Evolutionary conservation across 2,329 filamentous ascomycete genomes (phyloP), one percentile per base, ranked within the genome.

Genomic region (Fusarium dimerum): DNA sequence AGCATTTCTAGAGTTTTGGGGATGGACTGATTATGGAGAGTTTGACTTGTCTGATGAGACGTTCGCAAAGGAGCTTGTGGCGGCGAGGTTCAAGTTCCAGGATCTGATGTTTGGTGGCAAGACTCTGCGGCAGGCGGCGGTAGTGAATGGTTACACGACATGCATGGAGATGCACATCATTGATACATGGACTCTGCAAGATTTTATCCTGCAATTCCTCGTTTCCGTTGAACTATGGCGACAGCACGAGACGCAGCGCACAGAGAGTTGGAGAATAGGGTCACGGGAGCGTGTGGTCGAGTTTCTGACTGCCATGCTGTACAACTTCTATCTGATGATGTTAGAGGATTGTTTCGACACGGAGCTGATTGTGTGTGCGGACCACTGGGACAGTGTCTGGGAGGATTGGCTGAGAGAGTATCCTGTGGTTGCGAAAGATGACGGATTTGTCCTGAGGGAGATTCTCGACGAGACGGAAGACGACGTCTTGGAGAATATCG

Each of bases 341-440:
- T 34, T 36, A 15, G 53, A 63, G 2, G 36, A 43, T 1, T 64
- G 65, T 41, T 55, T 65, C 16, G 36, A 39, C 3, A 45, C 43
- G 26, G 47, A 52, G 2, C 44, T 48, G 9, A 30, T 55, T 1
- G 20, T 43, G 6, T 9, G 40, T 10, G 52, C 55, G 6, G 34
- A 55, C 6, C 29, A 43, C 7, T 66, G 62, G 60, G 59, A 68
- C 20, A 40, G 47, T 11, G 41, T 63, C 7, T 72, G 69, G 69
- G 59, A 67, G 12, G 36, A 51, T n/a, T 72, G 68, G 70, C 16
- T 68, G 40, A 50, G 57, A 2, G 51, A 56, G 46, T 68, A 64
- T 39, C 63, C 63, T 18, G 13, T 57, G 5, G 30, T 44, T 1
- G 47, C 52, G 15, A 46, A 45, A 10, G 29, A 47, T 2, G 44